Evolutionary conservation across 306 rosid species (phyloP).

Genomic region (Pyrus communis): DNA sequence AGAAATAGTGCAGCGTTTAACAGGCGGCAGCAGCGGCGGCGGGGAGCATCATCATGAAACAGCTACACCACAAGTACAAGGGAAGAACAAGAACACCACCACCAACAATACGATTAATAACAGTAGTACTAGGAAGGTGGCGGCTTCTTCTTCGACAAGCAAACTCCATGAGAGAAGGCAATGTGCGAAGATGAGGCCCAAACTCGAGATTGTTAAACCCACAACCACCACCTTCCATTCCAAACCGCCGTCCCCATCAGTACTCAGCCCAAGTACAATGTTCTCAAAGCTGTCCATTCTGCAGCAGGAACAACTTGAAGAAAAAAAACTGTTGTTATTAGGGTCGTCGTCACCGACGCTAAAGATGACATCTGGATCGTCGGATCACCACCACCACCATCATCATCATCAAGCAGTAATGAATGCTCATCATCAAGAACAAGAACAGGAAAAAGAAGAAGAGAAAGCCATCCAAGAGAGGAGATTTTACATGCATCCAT

Average conservation of each 20-base stretch:
- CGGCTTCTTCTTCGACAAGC: slow-evolving; percentile 3
- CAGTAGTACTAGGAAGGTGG: neutral
- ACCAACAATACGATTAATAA: neutral
- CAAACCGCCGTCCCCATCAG: slow-evolving; percentile 24
- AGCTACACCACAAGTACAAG: neutral
- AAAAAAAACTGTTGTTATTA: slow-evolving; percentile 22
- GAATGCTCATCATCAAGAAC: slow-evolving; percentile 14
- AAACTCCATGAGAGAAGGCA: slow-evolving; percentile 77
- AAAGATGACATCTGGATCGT: neutral
- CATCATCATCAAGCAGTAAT: neutral
- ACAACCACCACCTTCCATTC: slow-evolving; percentile 20
- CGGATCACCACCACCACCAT: neutral
- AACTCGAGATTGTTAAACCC: slow-evolving; percentile 74
- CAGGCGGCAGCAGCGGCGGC: slow-evolving; percentile 21
- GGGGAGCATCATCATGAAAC: neutral
- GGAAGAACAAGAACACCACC: slow-evolving; percentile 15
- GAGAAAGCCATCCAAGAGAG: slow-evolving; percentile 67
- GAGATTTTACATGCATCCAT: slow-evolving; percentile 74
- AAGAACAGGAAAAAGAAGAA: slow-evolving; percentile 59
- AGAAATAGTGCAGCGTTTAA: slow-evolving; percentile 70
- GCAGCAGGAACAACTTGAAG: slow-evolving; percentile 20
- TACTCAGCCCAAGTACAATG: slow-evolving; percentile 48
- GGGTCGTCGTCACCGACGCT: neutral
- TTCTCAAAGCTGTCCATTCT: slow-evolving; percentile 45
- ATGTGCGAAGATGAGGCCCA: slow-evolving; percentile 63